Conservation (phyloP, 2,329 filamentous ascomycete genomes). For the Endothia cerciana region DNA sequence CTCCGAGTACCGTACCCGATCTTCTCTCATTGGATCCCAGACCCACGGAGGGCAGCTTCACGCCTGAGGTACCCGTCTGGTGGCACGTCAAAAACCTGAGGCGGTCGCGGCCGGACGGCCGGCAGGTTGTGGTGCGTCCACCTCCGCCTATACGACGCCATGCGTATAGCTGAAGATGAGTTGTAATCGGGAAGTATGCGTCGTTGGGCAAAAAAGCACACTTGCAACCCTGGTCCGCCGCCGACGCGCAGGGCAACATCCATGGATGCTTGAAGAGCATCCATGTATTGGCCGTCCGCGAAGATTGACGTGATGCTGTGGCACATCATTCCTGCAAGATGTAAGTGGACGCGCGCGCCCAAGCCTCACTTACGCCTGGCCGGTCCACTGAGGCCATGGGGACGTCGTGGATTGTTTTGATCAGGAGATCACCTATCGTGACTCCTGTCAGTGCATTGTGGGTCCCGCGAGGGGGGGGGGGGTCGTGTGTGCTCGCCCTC, state of each 20-base stretch:
- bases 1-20: slow-evolving; percentile 20
- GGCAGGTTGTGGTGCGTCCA: background rate
- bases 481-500: background rate
- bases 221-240: background rate
- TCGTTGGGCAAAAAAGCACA: background rate
- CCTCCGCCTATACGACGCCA: background rate
- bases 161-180: slow-evolving; percentile 9
- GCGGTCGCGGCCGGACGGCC: background rate
- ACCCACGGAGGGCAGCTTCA: slow-evolving; percentile 1
- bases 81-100: background rate
- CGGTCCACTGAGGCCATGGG: background rate
- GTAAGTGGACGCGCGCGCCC: background rate
- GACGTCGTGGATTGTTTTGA: background rate
- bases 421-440: background rate
- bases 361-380: background rate
- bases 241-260: background rate
- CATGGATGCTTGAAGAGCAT: background rate
- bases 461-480: background rate
- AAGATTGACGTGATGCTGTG: background rate
- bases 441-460: background rate
- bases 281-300: background rate
- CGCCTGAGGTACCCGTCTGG: background rate
- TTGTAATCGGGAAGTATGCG: slow-evolving; percentile 13
- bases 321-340: slow-evolving; percentile 2
- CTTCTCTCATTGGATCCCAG: slow-evolving; percentile 7